These are phyloP conservation scores for Clonostachys solani DNA, from an alignment of 2,329 filamentous ascomycete genomes.

Conservation along the genomic window DNA sequence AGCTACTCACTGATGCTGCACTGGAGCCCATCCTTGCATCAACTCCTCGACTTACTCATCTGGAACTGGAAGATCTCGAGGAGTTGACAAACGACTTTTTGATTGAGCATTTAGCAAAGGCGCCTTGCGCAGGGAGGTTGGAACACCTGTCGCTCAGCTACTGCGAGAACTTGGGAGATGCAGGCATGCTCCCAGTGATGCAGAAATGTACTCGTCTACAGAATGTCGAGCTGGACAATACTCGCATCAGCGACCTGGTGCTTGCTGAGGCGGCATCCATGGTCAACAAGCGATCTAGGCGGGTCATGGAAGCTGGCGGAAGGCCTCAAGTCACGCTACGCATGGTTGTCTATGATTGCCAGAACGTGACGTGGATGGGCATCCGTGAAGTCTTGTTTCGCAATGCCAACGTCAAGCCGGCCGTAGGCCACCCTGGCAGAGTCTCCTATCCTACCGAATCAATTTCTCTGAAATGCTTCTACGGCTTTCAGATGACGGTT, in stretches of 20 bases:
- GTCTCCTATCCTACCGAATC: conserved; percentile 69
- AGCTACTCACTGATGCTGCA: conserved; percentile 67
- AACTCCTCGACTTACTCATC: conserved; percentile 72
- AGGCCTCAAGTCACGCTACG: conserved; percentile 60
- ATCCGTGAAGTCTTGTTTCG: conserved; percentile 80
- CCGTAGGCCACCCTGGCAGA: conserved; percentile 26
- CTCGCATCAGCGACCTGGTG: conserved; percentile 79
- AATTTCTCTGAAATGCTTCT: conserved; percentile 88
- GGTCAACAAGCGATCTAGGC: conserved; percentile 59
- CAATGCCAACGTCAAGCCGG: conserved; percentile 69
- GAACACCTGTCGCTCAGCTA: conserved; percentile 85
- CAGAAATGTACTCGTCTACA: conserved; percentile 67
- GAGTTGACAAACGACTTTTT: conserved; percentile 72
- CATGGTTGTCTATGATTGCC: conserved; percentile 86
- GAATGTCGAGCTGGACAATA: conserved; percentile 88
- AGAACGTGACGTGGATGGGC: conserved; percentile 88
- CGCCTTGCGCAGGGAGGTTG: conserved; percentile 67
- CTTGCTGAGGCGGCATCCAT: conserved; percentile 82
- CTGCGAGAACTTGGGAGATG: conserved; percentile 81
- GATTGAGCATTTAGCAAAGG: conserved; percentile 66
- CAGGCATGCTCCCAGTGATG: conserved; percentile 78
- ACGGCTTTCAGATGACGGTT: conserved; percentile 91
- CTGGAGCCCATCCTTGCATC: conserved; percentile 71
- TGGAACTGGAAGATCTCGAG: conserved; percentile 85
- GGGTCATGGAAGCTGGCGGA: conserved; percentile 28